phyloP scores from a whole-genome alignment of 2,329 filamentous ascomycete species.

The Neonectria hederae region DNA sequence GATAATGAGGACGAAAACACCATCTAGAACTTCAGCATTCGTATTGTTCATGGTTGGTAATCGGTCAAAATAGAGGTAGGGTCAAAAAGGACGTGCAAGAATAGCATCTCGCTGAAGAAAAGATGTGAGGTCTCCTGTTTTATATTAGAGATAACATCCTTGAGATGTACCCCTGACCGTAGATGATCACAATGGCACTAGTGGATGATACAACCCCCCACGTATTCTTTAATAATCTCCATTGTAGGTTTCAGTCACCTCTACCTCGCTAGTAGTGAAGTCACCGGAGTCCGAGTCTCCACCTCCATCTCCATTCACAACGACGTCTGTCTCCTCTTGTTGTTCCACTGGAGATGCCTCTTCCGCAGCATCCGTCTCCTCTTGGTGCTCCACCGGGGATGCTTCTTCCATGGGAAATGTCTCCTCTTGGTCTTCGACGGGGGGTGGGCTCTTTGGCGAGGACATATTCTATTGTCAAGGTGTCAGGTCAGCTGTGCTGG shows the following conservation, averaged over 20 bases:
- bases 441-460: neutral
- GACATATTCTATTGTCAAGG: neutral
- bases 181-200: neutral
- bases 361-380: neutral
- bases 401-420: neutral
- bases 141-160: neutral
- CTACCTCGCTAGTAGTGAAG: neutral
- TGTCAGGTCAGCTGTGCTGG: neutral
- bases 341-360: neutral
- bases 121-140: neutral
- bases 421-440: neutral
- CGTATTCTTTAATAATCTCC: neutral
- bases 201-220: neutral
- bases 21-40: neutral
- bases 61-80: neutral
- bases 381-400: neutral
- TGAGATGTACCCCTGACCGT: neutral
- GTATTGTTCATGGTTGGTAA: neutral
- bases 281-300: neutral
- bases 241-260: neutral
- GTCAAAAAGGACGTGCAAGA: neutral
- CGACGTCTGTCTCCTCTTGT: neutral
- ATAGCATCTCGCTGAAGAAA: neutral
- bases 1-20: neutral
- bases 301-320: neutral